A percentile compares a stretch with the other conserved stretches of the same genome.
Evolutionary conservation across 163 green algal genomes (phyloP).

Genomic region (Trebouxiophyceae sp.): DNA sequence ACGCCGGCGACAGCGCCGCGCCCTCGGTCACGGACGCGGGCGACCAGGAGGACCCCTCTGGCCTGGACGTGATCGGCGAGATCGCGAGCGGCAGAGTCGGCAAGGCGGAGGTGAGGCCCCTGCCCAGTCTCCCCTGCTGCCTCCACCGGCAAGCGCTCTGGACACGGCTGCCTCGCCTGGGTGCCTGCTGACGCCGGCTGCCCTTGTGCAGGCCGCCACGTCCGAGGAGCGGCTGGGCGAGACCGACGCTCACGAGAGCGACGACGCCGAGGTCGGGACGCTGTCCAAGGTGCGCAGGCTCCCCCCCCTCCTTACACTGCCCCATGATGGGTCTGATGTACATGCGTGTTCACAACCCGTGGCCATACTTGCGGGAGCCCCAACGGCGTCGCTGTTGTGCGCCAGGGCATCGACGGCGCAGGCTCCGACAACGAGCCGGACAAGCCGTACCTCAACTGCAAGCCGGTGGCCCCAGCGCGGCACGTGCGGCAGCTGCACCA

Average conservation of each 20-base stretch:
- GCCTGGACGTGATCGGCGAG: background rate
- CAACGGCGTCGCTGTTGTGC: background rate
- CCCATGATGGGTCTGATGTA: too few relatives aligned
- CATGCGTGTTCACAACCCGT: background rate
- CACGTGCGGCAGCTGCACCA: background rate
- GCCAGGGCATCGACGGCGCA: background rate
- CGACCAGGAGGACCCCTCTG: conserved; percentile 7
- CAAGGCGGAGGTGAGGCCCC: background rate
- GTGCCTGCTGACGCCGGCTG: too few relatives aligned
- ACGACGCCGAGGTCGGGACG: too few relatives aligned
- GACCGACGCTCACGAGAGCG: too few relatives aligned
- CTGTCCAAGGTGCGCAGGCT: too few relatives aligned
- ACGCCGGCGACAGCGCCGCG: background rate
- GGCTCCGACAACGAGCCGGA: conserved; percentile 7
- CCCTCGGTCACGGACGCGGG: conserved; percentile 4
- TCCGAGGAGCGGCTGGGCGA: too few relatives aligned
- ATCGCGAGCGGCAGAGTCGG: background rate
- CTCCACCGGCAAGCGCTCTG: background rate
- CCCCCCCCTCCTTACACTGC: too few relatives aligned
- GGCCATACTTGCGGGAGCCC: background rate
- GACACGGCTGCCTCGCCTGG: too few relatives aligned
- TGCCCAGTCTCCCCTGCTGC: background rate
- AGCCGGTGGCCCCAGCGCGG: conserved; percentile 23
- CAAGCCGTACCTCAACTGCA: conserved; percentile 25
- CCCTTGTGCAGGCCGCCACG: too few relatives aligned